Evolutionary conservation across 805 yeast species (phyloP).

Genomic region (Kodamaea laetipori): DNA sequence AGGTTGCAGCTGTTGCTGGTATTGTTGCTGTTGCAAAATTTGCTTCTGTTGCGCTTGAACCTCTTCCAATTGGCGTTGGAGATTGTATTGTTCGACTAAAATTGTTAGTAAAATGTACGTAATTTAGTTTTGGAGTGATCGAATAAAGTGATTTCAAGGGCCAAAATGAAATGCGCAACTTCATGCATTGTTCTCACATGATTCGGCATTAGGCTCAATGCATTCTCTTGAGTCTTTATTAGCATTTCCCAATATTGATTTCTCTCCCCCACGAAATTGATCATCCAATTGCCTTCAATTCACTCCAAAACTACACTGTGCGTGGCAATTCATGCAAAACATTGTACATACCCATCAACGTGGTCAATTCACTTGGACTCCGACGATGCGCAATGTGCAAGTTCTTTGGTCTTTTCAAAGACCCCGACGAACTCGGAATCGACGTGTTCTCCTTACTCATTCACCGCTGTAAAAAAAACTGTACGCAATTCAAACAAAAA

Average conservation of each 20-base stretch:
- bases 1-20: conserved; percentile 19
- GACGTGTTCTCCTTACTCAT: conserved; percentile 16
- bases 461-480: conserved; percentile 5
- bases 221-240: no score
- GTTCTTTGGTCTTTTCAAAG: conserved; percentile 34
- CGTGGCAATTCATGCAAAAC: background rate
- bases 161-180: no score
- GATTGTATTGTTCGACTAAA: conserved; percentile 71
- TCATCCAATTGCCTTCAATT: no score
- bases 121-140: background rate
- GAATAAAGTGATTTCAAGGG: background rate
- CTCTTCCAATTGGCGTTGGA: conserved; percentile 89
- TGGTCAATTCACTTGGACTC: conserved; percentile 93
- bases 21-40: conserved; percentile 65
- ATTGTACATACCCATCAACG: conserved; percentile 60
- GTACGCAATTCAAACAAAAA: conserved; percentile 5
- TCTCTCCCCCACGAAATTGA: no score
- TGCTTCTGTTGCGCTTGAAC: conserved; percentile 94
- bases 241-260: no score
- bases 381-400: conserved; percentile 95
- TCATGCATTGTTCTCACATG: no score
- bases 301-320: background rate
- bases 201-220: no score
- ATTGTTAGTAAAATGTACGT: conserved; percentile 6
- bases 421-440: conserved; percentile 13